phyloP scores from a whole-genome alignment of 2,329 filamentous ascomycete species.

The Trichophyton mentagrophytes region DNA sequence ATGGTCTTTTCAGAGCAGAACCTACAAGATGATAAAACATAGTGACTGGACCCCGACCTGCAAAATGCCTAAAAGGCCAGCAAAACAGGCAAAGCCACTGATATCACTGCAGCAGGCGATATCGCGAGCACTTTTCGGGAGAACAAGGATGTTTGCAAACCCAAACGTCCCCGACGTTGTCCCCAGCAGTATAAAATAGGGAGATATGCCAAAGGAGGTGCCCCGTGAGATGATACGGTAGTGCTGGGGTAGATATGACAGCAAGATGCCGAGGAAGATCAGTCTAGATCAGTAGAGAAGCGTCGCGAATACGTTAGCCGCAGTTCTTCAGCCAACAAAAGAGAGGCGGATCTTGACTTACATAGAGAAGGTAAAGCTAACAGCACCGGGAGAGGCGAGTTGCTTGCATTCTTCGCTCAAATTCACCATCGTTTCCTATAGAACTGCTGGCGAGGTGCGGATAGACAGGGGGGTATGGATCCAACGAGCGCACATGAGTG shows the following conservation, averaged over 20 bases:
- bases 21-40: constrained; percentile 84
- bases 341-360: constrained; percentile 22
- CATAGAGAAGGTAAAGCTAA: constrained; percentile 44
- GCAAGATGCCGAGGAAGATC: constrained; percentile 73
- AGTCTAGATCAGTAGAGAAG: constrained; percentile 35
- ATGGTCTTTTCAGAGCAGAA: constrained; percentile 10
- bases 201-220: constrained; percentile 87
- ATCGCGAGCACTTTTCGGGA: constrained; percentile 70
- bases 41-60: constrained; percentile 88
- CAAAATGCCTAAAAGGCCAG: constrained; percentile 73
- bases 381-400: constrained; percentile 39
- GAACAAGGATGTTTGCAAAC: constrained; percentile 81
- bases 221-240: constrained; percentile 74
- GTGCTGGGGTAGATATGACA: constrained; percentile 93
- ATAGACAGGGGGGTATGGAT: neutral
- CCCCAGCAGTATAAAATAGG: constrained; percentile 89
- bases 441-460: neutral
- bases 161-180: constrained; percentile 77
- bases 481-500: neutral
- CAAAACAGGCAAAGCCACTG: constrained; percentile 67
- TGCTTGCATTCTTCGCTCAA: constrained; percentile 33
- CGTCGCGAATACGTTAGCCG: constrained; percentile 9
- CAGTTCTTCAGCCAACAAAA: neutral
- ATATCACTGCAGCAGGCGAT: constrained; percentile 77
- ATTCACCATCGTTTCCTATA: neutral